Conservation (phyloP, 441 rosid species). For the Croton laevigatus region DNA sequence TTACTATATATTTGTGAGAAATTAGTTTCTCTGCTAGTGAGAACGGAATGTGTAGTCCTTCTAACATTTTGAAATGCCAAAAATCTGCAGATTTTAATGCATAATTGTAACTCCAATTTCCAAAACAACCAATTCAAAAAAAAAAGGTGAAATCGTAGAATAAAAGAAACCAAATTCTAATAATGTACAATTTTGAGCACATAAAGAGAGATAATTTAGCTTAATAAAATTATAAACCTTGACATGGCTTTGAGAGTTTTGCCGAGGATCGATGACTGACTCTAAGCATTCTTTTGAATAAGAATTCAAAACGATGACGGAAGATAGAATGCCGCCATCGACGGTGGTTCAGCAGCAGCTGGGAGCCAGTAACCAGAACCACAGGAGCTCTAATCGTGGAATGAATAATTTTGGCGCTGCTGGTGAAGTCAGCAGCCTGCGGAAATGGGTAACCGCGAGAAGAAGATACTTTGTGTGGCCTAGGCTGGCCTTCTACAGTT, state of each 20-base stretch:
- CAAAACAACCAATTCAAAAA: background rate
- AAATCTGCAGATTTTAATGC: conserved; percentile 42
- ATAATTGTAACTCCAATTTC: background rate
- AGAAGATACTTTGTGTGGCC: background rate
- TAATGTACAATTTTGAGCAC: background rate
- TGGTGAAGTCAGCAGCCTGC: too few relatives aligned
- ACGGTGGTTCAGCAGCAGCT: background rate
- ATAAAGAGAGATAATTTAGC: background rate
- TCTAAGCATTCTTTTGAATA: background rate
- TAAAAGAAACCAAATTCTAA: background rate
- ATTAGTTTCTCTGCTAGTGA: background rate
- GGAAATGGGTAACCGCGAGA: background rate
- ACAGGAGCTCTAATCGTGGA: too few relatives aligned
- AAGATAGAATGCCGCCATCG: background rate
- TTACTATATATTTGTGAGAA: background rate
- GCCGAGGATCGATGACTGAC: background rate
- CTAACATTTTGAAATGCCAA: conserved; percentile 41
- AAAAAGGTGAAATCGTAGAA: background rate
- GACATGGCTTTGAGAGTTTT: background rate
- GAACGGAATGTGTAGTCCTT: conserved; percentile 26
- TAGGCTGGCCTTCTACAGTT: background rate
- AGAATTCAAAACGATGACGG: background rate
- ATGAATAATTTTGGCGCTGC: too few relatives aligned
- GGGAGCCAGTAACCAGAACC: too few relatives aligned
- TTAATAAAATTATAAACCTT: background rate